These are phyloP conservation scores for Zopfia rhizophila DNA, from an alignment of 2,329 filamentous ascomycete genomes.

Conservation along the genomic window DNA sequence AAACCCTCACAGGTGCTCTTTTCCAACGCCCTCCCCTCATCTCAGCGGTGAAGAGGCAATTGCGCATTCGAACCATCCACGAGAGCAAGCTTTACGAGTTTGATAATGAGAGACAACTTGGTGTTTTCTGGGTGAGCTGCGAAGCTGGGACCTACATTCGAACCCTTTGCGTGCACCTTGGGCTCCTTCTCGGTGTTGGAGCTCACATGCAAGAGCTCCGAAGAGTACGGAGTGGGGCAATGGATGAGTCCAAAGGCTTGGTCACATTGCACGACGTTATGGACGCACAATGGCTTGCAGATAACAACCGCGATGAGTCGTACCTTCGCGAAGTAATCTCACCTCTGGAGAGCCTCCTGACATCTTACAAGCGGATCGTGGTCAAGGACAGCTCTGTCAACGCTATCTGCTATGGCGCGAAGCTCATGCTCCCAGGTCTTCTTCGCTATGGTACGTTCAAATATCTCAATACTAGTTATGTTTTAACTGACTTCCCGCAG, in stretches of 20 bases:
- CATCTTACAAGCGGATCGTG: slow-evolving; percentile 94
- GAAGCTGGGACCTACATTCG: slow-evolving; percentile 99
- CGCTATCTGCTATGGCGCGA: slow-evolving; percentile 97
- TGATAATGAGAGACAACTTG: slow-evolving; percentile 96
- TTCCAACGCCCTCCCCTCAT: slow-evolving; percentile 98
- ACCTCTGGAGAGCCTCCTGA: slow-evolving; percentile 91
- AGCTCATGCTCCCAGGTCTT: slow-evolving; percentile 97
- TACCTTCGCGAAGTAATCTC: slow-evolving; percentile 92
- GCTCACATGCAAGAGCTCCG: slow-evolving; percentile 99
- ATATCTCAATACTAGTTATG: neutral
- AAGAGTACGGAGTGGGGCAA: slow-evolving; percentile 91
- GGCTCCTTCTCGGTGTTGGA: slow-evolving; percentile 80
- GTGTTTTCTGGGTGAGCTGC: slow-evolving; percentile 99
- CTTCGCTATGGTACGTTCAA: slow-evolving; percentile 80
- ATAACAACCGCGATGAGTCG: slow-evolving; percentile 94
- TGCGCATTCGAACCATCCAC: slow-evolving; percentile 97
- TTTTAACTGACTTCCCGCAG: slow-evolving; percentile 56
- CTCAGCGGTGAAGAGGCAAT: slow-evolving; percentile 97
- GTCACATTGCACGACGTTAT: slow-evolving; percentile 95
- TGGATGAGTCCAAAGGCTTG: slow-evolving; percentile 89
- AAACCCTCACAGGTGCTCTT: slow-evolving; percentile 94
- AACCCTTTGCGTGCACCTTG: slow-evolving; percentile 95
- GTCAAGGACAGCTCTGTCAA: slow-evolving; percentile 98
- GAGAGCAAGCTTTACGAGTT: slow-evolving; percentile 96
- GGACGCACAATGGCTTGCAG: slow-evolving; percentile 94